Conservation (phyloP, 2,329 filamentous ascomycete species). For the Juglanconis juglandina region DNA sequence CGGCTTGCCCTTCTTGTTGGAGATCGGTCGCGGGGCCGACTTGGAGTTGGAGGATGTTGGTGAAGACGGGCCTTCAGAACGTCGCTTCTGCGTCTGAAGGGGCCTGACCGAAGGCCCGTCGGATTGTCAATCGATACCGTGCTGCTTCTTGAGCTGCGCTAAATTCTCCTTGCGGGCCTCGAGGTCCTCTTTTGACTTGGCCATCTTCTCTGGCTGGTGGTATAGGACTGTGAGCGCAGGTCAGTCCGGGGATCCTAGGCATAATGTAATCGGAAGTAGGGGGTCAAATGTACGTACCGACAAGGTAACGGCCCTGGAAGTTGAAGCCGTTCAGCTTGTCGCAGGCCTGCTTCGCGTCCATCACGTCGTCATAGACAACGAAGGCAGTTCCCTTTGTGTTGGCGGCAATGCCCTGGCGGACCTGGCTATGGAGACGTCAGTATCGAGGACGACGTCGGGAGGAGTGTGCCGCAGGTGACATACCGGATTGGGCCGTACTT, state of each 20-base stretch:
- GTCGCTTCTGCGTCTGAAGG: slow-evolving; percentile 44
- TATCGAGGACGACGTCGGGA: background rate
- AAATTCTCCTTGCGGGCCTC: slow-evolving; percentile 92
- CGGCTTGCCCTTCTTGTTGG: slow-evolving; percentile 16
- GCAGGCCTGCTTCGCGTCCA: slow-evolving; percentile 97
- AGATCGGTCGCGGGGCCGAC: slow-evolving; percentile 17
- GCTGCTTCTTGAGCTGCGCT: slow-evolving; percentile 95
- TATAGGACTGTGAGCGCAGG: slow-evolving; percentile 48
- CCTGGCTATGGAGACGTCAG: slow-evolving; percentile 64
- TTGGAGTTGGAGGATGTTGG: slow-evolving; percentile 34
- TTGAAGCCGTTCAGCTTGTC: slow-evolving; percentile 99
- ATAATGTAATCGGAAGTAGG: background rate
- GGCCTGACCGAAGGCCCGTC: slow-evolving; percentile 61
- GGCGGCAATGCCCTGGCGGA: slow-evolving; percentile 94
- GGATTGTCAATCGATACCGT: slow-evolving; percentile 96
- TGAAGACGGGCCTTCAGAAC: slow-evolving; percentile 62
- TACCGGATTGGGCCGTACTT: slow-evolving; percentile 96
- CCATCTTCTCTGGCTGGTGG: slow-evolving; percentile 64
- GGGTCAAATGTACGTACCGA: slow-evolving; percentile 63
- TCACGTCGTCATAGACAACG: slow-evolving; percentile 98
- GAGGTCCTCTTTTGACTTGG: slow-evolving; percentile 87
- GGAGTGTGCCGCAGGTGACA: slow-evolving; percentile 30
- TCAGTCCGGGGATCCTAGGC: slow-evolving; percentile 5
- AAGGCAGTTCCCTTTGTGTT: slow-evolving; percentile 98
- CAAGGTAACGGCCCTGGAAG: slow-evolving; percentile 98